Base-by-base conservation (phyloP, 2,329 filamentous ascomycete species). In the Scytalidium lignicola region DNA sequence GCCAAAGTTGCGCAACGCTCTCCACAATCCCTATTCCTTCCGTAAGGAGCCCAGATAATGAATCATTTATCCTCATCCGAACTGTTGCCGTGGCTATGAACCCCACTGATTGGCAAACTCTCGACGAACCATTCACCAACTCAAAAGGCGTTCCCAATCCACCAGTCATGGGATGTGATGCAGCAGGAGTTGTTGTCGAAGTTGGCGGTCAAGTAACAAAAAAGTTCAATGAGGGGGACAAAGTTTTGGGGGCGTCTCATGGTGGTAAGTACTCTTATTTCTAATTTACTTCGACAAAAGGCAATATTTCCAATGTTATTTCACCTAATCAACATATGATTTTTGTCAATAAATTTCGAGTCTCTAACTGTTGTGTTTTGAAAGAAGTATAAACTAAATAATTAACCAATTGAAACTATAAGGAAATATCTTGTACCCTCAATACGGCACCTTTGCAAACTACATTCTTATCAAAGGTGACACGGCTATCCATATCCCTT, bases 401-500 rank as follows among this genome's bases (percentile, higher is more conserved):
- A 28, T 13, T 28, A 28, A 28, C 26, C n/a, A 28, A 28, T 28
- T 28, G 26, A 32, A 22, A 41, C n/a, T 17, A 18, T 15, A 22
- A 58, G 51, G 42, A 3, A 55, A 56, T 22, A 47, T 49, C 21
- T 37, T 51, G 15, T 46, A 62, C 17, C 54, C 51, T 3, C 49
- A 58, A 43, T 48, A 57, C 43, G 60, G 59, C 29, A 40, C 51
- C 8, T 62, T 60, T 39, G 58, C 57, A 8, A 48, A 60, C 15
- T 57, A 56, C 23, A 47, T 58, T 29, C n/a, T 53, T 3, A 47
- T 56, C 2, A 70, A 70, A 55, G 70, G 63, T 0, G 67, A 70
- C 41, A 19, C 73, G 1, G 62, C 67, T 23, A 59, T 73, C 41
- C 67, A 67, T 44, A 68, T 73, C 15, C 75, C 75, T 0, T 65